Evolutionary conservation across 768 basidiomycete genomes (phyloP), one percentile per base, ranked within the genome.

Genomic region (Tulasnella sp.): DNA sequence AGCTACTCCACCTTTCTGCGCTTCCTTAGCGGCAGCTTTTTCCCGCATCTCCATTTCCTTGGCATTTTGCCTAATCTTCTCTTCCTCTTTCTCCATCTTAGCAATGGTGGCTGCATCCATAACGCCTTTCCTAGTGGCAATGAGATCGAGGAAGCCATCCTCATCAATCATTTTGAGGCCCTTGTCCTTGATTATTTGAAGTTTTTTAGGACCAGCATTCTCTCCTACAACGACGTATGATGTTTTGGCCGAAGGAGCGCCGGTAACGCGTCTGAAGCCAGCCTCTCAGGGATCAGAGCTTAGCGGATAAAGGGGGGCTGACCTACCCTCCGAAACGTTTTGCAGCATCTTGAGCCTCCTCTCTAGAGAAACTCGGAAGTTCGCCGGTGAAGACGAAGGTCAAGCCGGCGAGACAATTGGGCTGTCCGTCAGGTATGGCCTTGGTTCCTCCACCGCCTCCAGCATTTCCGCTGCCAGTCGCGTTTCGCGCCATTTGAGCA

Each of bases 321-420:
- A 38, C 93, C 78, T 70, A 95, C 96, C 91, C 96, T 80, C 95
- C 95, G 81, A 90, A 95, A 5, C 96, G 93, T 82, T 99, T 99
- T 0, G 92, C 97, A 7, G 97, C 83, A 79, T 97, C 95, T 36
- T 86, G 81, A 0, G 93, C 91, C 79, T 97, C 96, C 2, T 98
- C 94, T 45, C 97, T 87, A 1, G 93, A 90, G 79, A 99, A 90
- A 77, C 91, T 92, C 68, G 87, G 88, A 67, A 99, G 83, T 80
- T 99, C 97, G 19, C 96, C 97, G 0, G 97, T 99, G 79, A 99
- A 99, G 29, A 99, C 97, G 80, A 99, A 92, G 0, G 94, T 87
- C 31, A 99, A 85, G 0, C 96, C 96, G 0, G 90, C 88, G 11
- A 99, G 86, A 81, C 93, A 94, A 80, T 91, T 87, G 0, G 88